Conservation (phyloP, 2,329 filamentous ascomycete species). For the Fusarium fracticaudum region DNA sequence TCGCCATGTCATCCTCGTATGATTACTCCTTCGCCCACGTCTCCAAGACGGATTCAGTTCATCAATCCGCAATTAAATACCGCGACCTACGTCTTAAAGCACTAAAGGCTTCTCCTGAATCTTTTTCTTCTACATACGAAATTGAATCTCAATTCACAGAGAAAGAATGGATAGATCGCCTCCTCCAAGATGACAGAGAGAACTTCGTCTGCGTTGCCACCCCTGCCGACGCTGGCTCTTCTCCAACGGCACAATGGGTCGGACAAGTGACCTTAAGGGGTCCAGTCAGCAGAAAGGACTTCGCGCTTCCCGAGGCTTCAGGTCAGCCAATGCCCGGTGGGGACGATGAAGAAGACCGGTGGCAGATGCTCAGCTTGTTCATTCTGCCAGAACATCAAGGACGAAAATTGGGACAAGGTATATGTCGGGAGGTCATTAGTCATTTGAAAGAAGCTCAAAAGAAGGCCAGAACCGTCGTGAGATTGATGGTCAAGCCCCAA, state of each 20-base stretch:
- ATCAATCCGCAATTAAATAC: neutral
- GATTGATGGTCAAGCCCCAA: neutral
- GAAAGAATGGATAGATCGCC: neutral
- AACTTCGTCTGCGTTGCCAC: neutral
- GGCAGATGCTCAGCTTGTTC: neutral
- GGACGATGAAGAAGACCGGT: rapidly evolving
- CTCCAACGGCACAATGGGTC: rapidly evolving
- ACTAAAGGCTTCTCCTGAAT: rapidly evolving
- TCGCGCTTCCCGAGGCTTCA: rapidly evolving
- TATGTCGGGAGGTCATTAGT: neutral
- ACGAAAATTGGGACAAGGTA: neutral
- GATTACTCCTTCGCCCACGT: neutral
- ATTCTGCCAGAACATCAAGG: neutral
- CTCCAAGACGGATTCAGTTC: neutral
- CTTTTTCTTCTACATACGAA: neutral
- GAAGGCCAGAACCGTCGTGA: neutral
- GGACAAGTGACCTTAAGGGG: neutral
- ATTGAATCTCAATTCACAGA: neutral
- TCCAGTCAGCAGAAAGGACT: neutral
- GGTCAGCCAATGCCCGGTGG: rapidly evolving
- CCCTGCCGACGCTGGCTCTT: rapidly evolving
- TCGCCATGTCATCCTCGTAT: neutral
- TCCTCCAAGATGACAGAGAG: neutral
- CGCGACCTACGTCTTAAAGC: neutral
- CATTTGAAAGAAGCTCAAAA: neutral